A percentile compares a stretch with the other conserved stretches of the same genome.
phyloP scores from a whole-genome alignment of 2,329 filamentous ascomycete species.

The Sarocladium brachiariae region DNA sequence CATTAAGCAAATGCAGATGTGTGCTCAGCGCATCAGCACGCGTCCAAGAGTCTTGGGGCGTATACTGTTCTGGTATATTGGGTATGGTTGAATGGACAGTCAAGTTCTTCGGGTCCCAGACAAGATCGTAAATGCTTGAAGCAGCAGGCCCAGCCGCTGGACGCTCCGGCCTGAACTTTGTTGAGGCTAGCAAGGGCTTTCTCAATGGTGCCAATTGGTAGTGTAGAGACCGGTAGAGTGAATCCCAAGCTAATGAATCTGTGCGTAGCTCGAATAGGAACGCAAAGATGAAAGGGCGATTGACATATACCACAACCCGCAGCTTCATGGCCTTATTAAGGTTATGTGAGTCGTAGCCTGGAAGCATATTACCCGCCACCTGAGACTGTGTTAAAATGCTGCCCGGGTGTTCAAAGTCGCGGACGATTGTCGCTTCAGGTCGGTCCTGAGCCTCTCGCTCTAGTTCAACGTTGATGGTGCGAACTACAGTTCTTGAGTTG shows the following conservation, averaged over 20 bases:
- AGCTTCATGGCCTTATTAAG: constrained; percentile 50
- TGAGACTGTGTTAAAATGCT: constrained; percentile 26
- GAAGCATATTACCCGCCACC: constrained; percentile 25
- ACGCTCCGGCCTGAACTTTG: constrained; percentile 47
- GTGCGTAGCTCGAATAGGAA: constrained; percentile 61
- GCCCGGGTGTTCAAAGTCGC: constrained; percentile 34
- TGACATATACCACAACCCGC: constrained; percentile 65
- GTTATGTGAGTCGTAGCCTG: constrained; percentile 35
- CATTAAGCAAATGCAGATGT: constrained; percentile 56
- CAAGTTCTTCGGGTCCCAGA: constrained; percentile 52
- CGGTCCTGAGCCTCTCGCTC: constrained; percentile 33
- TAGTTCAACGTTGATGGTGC: constrained; percentile 62
- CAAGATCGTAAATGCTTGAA: constrained; percentile 51
- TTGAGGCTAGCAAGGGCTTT: constrained; percentile 50
- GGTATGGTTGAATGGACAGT: constrained; percentile 58
- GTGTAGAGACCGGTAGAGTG: constrained; percentile 53
- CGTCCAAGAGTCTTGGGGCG: constrained; percentile 38
- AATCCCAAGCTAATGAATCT: constrained; percentile 47
- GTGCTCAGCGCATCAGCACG: constrained; percentile 58
- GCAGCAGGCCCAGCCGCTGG: constrained; percentile 29
- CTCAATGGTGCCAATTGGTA: constrained; percentile 53
- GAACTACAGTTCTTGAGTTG: constrained; percentile 52
- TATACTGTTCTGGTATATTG: constrained; percentile 49
- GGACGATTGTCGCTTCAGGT: constrained; percentile 37
- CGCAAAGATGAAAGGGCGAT: constrained; percentile 69